Evolutionary conservation across 305 asterid species (phyloP).

Genomic region (Fraxinus sp.): DNA sequence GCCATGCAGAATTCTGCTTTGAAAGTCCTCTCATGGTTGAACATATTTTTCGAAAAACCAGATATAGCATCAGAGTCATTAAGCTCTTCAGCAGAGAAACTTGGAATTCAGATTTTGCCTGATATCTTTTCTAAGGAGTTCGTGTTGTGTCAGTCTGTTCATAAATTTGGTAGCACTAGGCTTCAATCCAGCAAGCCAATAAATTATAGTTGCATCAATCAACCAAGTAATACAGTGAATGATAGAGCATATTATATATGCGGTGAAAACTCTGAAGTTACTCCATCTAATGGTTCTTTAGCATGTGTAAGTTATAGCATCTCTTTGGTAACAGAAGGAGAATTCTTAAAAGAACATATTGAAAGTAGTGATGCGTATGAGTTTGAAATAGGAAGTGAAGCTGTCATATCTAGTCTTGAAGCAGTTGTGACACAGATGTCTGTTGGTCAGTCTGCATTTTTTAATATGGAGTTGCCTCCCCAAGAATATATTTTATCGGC

Average conservation of each 20-base stretch:
- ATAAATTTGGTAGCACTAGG: conserved; percentile 31
- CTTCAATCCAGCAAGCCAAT: conserved; percentile 18
- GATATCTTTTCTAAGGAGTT: conserved; percentile 48
- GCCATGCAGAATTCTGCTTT: conserved; percentile 67
- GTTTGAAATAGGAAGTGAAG: conserved; percentile 85
- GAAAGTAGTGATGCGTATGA: conserved; percentile 90
- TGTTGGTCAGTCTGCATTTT: conserved; percentile 71
- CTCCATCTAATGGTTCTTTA: conserved; percentile 69
- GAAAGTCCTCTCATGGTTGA: conserved; percentile 75
- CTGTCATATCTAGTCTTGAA: conserved; percentile 64
- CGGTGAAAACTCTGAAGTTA: conserved; percentile 50
- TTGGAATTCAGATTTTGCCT: conserved; percentile 52
- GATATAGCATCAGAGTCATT: conserved; percentile 45
- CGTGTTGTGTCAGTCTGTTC: conserved; percentile 44
- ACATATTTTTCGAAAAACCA: conserved; percentile 46
- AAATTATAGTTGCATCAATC: conserved; percentile 21
- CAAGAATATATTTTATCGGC: conserved; percentile 70
- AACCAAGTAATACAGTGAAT: conserved; percentile 23
- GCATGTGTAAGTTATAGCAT: conserved; percentile 62
- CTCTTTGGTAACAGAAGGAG: conserved; percentile 51
- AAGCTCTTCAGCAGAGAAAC: conserved; percentile 47
- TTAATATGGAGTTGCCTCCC: conserved; percentile 63
- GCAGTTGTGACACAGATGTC: conserved; percentile 66
- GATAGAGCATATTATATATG: conserved; percentile 31
- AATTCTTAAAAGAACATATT: conserved; percentile 50